Conservation (phyloP, 2,329 filamentous ascomycete genomes). For the Fusarium caatingaense region DNA sequence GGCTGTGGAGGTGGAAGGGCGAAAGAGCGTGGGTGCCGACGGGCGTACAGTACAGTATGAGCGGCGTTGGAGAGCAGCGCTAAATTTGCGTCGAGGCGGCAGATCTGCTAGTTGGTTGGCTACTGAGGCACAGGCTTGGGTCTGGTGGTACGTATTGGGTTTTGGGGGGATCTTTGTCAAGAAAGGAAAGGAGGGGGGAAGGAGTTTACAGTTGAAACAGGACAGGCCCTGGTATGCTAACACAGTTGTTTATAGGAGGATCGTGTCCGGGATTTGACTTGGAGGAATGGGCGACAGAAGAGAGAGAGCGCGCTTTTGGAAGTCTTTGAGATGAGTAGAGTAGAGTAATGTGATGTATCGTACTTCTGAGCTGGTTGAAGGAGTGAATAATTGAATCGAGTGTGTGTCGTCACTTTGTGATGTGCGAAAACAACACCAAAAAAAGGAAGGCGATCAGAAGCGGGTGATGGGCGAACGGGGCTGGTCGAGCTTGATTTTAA, state of each 20-base stretch:
- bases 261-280: slow-evolving; percentile 8
- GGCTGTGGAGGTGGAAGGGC: slow-evolving; percentile 33
- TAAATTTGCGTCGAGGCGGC: slow-evolving; percentile 38
- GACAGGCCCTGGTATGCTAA: slow-evolving; percentile 28
- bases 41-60: slow-evolving; percentile 23
- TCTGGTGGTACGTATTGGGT: slow-evolving; percentile 28
- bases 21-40: slow-evolving; percentile 26
- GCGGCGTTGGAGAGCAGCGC: slow-evolving; percentile 38
- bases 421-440: slow-evolving; percentile 25
- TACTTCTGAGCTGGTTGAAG: background rate
- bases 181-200: slow-evolving; percentile 34
- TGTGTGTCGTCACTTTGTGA: slow-evolving; percentile 37
- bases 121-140: slow-evolving; percentile 9
- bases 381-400: background rate
- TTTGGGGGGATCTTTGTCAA: slow-evolving; percentile 34
- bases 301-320: slow-evolving; percentile 4
- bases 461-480: slow-evolving; percentile 16
- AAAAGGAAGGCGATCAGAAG: slow-evolving; percentile 33
- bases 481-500: slow-evolving; percentile 39
- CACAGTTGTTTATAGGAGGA: slow-evolving; percentile 27
- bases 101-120: slow-evolving; percentile 39
- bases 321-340: background rate
- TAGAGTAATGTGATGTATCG: background rate
- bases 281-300: slow-evolving; percentile 3
- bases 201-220: slow-evolving; percentile 33